A percentile compares a stretch with the other conserved stretches of the same genome.
Conservation (phyloP, 2,329 filamentous ascomycete species). For the Leptographium lundbergii region DNA sequence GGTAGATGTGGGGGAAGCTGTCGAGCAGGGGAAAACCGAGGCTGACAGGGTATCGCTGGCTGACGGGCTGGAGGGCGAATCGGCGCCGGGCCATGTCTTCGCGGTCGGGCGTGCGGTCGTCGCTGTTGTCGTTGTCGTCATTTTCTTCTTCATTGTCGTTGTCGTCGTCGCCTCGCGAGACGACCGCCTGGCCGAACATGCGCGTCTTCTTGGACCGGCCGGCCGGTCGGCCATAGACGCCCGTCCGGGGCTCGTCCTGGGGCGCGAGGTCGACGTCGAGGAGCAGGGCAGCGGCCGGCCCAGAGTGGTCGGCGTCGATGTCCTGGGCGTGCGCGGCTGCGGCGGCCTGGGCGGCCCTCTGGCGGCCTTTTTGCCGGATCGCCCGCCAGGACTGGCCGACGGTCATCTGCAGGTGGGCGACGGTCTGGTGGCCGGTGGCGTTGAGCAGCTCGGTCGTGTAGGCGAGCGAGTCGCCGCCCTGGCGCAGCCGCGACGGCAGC, state of each 20-base stretch:
- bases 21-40: constrained; percentile 67
- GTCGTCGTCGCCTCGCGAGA: constrained; percentile 16
- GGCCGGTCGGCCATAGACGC: not conserved
- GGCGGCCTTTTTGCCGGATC: constrained; percentile 10
- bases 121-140: constrained; percentile 10
- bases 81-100: constrained; percentile 13
- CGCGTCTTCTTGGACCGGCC: constrained; percentile 12
- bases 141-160: not conserved
- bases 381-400: constrained; percentile 26
- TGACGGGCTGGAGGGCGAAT: constrained; percentile 17
- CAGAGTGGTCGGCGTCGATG: constrained; percentile 14
- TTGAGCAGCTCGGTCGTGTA: constrained; percentile 57
- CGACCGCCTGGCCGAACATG: constrained; percentile 30
- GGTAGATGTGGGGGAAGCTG: constrained; percentile 71
- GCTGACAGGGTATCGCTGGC: constrained; percentile 31
- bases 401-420: constrained; percentile 62
- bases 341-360: not conserved
- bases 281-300: constrained; percentile 15
- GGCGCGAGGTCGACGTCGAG: constrained; percentile 29
- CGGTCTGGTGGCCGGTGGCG: constrained; percentile 62
- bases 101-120: constrained; percentile 2
- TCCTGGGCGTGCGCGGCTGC: not conserved
- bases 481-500: constrained; percentile 58
- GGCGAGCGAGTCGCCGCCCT: constrained; percentile 34
- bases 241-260: constrained; percentile 20